phyloP scores from a whole-genome alignment of 2,329 filamentous ascomycete species.

The Trichoderma sp. region DNA sequence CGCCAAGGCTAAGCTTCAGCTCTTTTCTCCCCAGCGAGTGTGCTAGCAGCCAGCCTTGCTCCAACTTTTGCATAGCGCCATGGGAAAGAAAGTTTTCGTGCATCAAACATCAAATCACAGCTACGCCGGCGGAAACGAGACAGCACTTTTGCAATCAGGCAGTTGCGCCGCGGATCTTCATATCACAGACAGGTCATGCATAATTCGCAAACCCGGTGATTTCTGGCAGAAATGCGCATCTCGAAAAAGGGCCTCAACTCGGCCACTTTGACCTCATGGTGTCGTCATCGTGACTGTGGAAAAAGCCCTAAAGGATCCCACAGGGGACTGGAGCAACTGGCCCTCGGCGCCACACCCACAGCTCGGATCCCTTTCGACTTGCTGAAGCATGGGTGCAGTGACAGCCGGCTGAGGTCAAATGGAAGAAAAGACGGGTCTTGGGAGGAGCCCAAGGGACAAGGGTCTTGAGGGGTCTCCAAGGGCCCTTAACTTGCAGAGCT shows the following conservation, averaged over 20 bases:
- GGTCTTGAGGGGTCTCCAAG: neutral
- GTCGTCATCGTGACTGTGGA: constrained; percentile 6
- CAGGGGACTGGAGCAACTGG: neutral
- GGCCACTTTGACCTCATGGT: constrained; percentile 13
- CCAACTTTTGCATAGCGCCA: neutral
- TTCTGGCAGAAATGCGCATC: constrained; percentile 8
- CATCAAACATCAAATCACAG: neutral
- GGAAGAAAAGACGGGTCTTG: neutral
- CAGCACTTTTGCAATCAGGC: neutral
- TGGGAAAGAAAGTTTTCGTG: neutral
- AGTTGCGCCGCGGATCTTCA: neutral
- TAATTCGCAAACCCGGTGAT: constrained; percentile 4
- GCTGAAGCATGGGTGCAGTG: neutral
- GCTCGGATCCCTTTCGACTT: neutral
- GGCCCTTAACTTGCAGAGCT: neutral
- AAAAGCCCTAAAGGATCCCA: neutral
- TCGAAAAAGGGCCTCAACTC: neutral
- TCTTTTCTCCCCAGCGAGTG: neutral
- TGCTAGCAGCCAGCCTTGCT: neutral
- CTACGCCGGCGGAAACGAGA: neutral
- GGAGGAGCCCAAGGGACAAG: neutral
- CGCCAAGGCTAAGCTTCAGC: constrained; percentile 8
- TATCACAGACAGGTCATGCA: neutral
- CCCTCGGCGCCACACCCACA: neutral
- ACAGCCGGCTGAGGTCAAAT: constrained; percentile 12